Base-by-base conservation (phyloP, 768 basidiomycete species). In the Leccinum boreale region DNA sequence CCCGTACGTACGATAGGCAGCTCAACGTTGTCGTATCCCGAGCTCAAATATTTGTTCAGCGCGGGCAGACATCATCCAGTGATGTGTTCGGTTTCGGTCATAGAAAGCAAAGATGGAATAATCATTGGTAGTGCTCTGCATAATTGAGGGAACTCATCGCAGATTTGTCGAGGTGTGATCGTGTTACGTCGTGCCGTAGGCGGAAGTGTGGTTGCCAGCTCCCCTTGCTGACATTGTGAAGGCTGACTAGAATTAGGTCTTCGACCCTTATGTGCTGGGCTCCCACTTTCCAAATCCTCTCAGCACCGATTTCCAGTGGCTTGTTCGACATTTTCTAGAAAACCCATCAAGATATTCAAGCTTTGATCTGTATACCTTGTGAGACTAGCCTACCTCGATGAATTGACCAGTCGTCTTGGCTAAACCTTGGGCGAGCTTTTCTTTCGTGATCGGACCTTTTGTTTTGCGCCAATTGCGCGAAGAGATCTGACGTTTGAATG, bases 191-290 rank as follows among this genome's bases (percentile, higher is more conserved):
- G 42, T 36, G 45, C 24, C 58, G 65, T 14, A 90, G 76, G 67
- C 87, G 81, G 45, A 91, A 72, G 56, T 91, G 88, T 21, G 89
- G 87, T 59, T 92, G 89, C 89, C 89, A 92, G 56, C 85, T 86
- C 10, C 90, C 89, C 72, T 88, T 83, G 9, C 88, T 89, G 51
- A 90, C 88, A 62, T 92, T 90, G 72, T 91, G 88, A 54, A 91
- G 82, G 63, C 87, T 86, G 62, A 92, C 86, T 50, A 92, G 81
- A 50, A 86, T 74, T 48, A 92, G 76, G 67, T 91, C 83, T 26
- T 87, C 86, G 3, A 87, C 73, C 35, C 70, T 79, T 70, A 91
- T 85, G 58, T 79, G 74, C 35, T 73, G 67, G 11, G 69, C 61
- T 17, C 86, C 87, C 15, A 92, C 79, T 61, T 74, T 78, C 89